Evolutionary conservation across 2,329 filamentous ascomycete genomes (phyloP), one percentile per base, ranked within the genome.

Genomic region (Fusarium nelsonii): DNA sequence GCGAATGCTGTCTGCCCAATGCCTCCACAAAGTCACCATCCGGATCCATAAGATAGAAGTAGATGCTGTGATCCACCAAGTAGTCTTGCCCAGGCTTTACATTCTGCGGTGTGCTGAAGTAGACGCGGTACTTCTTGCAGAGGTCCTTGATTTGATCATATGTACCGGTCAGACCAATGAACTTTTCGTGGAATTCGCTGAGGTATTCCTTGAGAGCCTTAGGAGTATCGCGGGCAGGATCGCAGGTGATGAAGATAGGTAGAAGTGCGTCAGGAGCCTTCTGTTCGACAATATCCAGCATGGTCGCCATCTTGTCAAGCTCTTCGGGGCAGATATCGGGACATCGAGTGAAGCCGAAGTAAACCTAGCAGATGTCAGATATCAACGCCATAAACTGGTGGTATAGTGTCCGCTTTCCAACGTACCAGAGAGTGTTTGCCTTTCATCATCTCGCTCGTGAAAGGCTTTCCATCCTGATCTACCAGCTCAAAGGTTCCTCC

Each of bases 31-130:
- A 99, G 79, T 99, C 94, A 20, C 95, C 95, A 73, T 98, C 94
- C 0, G 96, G 96, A 79, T 98, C 96, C 96, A 99, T 99, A 72
- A 99, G 83, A 80, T 99, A 99, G 76, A 99, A 99, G 85, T 99
- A 99, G 73, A 99, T 99, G 80, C 94, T 97, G 83, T 99, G 96
- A 80, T 99, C 96, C 14, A 99, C 96, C 74, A 99, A 81, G 78
- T 99, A 99, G 80, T 99, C 96, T 84, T 97, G 92, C 2, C 95
- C 96, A 1, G 94, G 91, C 84, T 94, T 91, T 58, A 98, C 92
- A 68, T 94, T 87, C 73, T 88, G 85, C 34, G 96, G 96, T 48
- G 96, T 99, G 77, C 92, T 96, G 76, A 99, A 99, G 83, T 99
- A 99, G 56, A 99, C 96, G 20, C 96, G 87, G 80, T 98, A 99